Base-by-base conservation (phyloP, 192 early-diverging fungal species). In the Backusella sp. region DNA sequence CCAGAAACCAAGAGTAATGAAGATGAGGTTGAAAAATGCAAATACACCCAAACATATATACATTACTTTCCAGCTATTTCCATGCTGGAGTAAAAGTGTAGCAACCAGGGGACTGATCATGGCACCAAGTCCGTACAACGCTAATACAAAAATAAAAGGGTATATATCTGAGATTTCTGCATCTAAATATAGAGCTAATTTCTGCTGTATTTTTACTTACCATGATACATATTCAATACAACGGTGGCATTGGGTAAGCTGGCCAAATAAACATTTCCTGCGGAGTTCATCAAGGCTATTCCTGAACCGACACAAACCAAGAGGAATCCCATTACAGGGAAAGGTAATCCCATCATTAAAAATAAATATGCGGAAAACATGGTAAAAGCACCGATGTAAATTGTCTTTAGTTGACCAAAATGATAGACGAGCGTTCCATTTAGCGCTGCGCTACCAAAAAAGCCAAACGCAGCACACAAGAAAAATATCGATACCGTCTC, bases 81-180 rank as follows among this genome's bases (percentile, higher is more conserved):
- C 44, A 8, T 65, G 17, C 19, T 68, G 69, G 15, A 82, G 28
- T 6, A 82, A 15, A n/a, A 59, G 26, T 21, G 73, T 74, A 35
- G 49, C 73, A 14, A 82, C 76, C 3, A 82, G 17, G 5, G 80
- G 80, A 52, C 80, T 77, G 32, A 82, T 66, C 41, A 76, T 34
- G 14, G 80, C 80, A 42, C 80, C 80, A n/a, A 71, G 8, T 28
- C 77, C 76, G 59, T 82, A 82, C 6, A 75, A 70, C 12, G 80
- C 80, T 82, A 66, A 42, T 19, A 49, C 6, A 49, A 49, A 39
- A 39, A 23, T 62, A 26, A 46, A 37, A 21, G 11, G 42, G n/a
- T n/a, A n/a, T 15, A 70, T 52, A 46, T 44, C 14, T 72, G 41
- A 32, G 46, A 49, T n/a, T 62, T 26, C 56, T 26, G 23, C 12